These are phyloP conservation scores for Penicillium bovifimosum DNA, from an alignment of 495 filamentous ascomycete species.

Conservation along the genomic window DNA sequence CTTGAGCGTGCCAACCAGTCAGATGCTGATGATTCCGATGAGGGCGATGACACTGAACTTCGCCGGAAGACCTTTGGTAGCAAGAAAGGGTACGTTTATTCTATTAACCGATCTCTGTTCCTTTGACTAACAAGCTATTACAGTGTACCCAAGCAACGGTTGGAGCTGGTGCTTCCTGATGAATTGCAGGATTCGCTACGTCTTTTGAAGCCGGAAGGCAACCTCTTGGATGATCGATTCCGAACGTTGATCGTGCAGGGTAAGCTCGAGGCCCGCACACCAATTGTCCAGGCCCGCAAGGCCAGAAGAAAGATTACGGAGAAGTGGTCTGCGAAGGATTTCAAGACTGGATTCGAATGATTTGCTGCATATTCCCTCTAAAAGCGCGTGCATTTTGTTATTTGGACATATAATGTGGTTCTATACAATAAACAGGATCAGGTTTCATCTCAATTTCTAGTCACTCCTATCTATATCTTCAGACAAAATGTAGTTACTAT, in stretches of 20 bases:
- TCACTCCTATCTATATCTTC: neutral
- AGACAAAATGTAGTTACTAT: neutral
- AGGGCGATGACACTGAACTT: slow-evolving; percentile 52
- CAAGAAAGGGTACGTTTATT: slow-evolving; percentile 52
- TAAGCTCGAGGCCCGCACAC: slow-evolving; percentile 77
- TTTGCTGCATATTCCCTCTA: slow-evolving; percentile 19
- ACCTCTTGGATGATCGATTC: slow-evolving; percentile 86
- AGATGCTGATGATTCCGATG: slow-evolving; percentile 52
- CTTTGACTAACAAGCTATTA: slow-evolving; percentile 19
- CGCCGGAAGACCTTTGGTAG: slow-evolving; percentile 68
- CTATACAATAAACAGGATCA: neutral
- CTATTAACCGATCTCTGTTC: neutral
- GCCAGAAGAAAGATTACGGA: slow-evolving; percentile 73
- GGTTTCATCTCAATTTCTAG: slow-evolving; percentile 1
- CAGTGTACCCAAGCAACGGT: slow-evolving; percentile 67
- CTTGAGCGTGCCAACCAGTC: slow-evolving; percentile 32
- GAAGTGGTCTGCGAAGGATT: slow-evolving; percentile 98
- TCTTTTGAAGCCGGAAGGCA: slow-evolving; percentile 87
- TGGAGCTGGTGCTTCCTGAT: slow-evolving; percentile 88
- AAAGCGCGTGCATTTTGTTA: slow-evolving; percentile 25
- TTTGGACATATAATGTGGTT: slow-evolving; percentile 27
- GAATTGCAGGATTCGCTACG: slow-evolving; percentile 89
- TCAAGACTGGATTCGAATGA: slow-evolving; percentile 48
- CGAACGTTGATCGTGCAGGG: slow-evolving; percentile 81
- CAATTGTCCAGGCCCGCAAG: slow-evolving; percentile 72